Conservation (phyloP, 331 rosid genomes). For the Pyracantha coccinea region DNA sequence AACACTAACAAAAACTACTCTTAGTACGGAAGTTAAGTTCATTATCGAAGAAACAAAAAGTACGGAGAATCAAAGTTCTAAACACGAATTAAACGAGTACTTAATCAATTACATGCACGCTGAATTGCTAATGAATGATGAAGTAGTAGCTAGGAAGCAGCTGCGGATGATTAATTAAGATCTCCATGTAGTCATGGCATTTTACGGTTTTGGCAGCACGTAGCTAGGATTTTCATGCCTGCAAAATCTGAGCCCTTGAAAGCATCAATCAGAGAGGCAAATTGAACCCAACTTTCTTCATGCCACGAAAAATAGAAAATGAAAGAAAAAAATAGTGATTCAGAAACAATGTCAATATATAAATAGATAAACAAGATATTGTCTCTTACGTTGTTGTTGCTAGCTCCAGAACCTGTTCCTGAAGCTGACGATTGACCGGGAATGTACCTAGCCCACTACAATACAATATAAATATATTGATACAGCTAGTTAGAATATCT, state of each 20-base stretch:
- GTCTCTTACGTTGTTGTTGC: slow-evolving; percentile 36
- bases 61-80: not conserved
- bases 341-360: not conserved
- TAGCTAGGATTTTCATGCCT: slow-evolving; percentile 28
- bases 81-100: not conserved
- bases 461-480: not conserved
- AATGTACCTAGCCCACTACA: slow-evolving; percentile 94
- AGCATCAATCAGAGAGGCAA: not conserved
- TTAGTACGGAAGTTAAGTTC: not conserved
- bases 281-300: not conserved
- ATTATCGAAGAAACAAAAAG: not conserved
- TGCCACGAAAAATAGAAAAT: not conserved
- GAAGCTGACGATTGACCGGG: slow-evolving; percentile 53
- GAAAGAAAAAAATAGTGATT: not conserved
- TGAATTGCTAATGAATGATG: not conserved
- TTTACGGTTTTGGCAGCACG: not conserved
- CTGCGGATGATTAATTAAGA: not conserved
- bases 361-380: not conserved
- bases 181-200: not conserved
- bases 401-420: slow-evolving; percentile 44
- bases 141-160: not conserved
- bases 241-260: slow-evolving; percentile 12
- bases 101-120: not conserved
- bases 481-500: not conserved
- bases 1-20: not conserved